Base-by-base conservation (phyloP, 2,329 filamentous ascomycete species). In the Aaosphaeria pasadenensis region DNA sequence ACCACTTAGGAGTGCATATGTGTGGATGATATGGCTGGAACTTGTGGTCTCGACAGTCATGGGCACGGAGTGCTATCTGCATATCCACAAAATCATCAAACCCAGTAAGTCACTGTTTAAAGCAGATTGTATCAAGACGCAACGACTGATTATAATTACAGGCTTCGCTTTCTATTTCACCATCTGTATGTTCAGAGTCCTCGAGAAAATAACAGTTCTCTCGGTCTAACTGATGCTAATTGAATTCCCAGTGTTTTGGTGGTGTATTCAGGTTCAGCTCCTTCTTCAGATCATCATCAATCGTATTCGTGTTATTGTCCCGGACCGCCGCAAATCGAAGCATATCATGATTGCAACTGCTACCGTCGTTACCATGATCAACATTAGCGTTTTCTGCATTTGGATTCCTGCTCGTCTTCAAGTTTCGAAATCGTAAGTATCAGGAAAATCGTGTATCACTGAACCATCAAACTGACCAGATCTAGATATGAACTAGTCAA, bases 11-110 rank as follows among this genome's bases (percentile, higher is more conserved):
- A 76, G 74, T 50, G 60, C 68, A 1, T 77, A 77, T 49, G 65
- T 78, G 0, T 74, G 71, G 65, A 72, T 78, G 71, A 71, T 78
- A 46, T 78, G 76, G 76, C 44, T 71, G 30, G 76, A 78, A 54
- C 64, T 78, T 4, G 2, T 66, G 1, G 71, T 73, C 4, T 77
- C 71, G 7, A 60, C 74, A 7, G 52, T 65, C 6, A 77, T 78
- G 60, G 70, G 66, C 5, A 50, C 75, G 28, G 66, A 77, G 41
- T 64, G 65, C 50, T 72, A 54, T 47, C 30, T 71, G 42, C 66
- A 69, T 51, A 42, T 73, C 3, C 28, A 64, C 43, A 67, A 69
- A 40, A 33, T 51, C 5, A 64, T 71, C 29, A 60, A 48, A 42
- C 66, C 67, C 6, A 71, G 69, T 64, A 57, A 47, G 59, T 59